Percentiles rank a stretch among this genome's conserved stretches.
Evolutionary conservation across 2,329 filamentous ascomycete genomes (phyloP).

Genomic region (Fonsecaea monophora): DNA sequence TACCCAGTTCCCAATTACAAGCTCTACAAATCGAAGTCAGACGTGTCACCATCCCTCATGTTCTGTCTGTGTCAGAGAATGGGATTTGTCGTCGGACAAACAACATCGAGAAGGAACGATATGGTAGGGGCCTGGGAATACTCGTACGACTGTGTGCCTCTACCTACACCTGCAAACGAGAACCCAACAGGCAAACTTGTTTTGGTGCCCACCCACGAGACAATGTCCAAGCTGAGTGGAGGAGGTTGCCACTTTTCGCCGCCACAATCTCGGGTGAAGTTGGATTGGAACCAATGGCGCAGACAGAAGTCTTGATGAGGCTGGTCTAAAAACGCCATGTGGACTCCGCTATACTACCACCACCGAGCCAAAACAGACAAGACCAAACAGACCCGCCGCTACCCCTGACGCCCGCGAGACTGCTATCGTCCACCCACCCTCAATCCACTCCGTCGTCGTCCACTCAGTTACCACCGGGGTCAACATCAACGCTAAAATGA

Average conservation of each 20-base stretch:
- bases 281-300: constrained; percentile 19
- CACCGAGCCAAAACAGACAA: constrained; percentile 2
- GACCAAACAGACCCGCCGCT: constrained; percentile 21
- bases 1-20: not conserved
- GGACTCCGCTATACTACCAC: constrained; percentile 9
- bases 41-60: not conserved
- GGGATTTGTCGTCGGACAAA: not conserved
- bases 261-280: constrained; percentile 22
- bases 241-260: constrained; percentile 19
- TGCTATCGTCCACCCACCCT: constrained; percentile 17
- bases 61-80: not conserved
- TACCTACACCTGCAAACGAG: not conserved
- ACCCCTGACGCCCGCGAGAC: constrained; percentile 26
- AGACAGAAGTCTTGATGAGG: constrained; percentile 21
- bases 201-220: constrained; percentile 9
- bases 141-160: not conserved
- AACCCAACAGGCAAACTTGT: not conserved
- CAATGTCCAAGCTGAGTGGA: constrained; percentile 8
- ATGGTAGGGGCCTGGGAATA: not conserved
- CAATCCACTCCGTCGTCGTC: constrained; percentile 9
- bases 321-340: constrained; percentile 19
- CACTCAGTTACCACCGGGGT: constrained; percentile 15
- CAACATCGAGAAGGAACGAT: not conserved
- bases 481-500: constrained; percentile 26
- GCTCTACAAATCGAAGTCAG: not conserved